Percentiles rank a stretch among this genome's conserved stretches.
phyloP scores from a whole-genome alignment of 2,329 filamentous ascomycete genomes.

The Pezicula neosporulosa region DNA sequence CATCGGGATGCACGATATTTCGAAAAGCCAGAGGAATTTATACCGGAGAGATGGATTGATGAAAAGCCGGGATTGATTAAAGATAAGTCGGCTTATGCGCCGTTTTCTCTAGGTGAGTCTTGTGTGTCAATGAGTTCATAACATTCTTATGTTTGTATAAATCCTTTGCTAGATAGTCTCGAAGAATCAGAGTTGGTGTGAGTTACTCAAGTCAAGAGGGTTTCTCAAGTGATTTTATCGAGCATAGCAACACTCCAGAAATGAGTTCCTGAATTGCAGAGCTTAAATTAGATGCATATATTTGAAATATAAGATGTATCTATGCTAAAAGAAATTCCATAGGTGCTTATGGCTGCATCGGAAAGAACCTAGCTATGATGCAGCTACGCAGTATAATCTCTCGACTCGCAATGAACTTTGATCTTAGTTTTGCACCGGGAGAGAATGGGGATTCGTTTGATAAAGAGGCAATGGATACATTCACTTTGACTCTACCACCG shows the following conservation, averaged over 20 bases:
- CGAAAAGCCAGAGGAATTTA: not conserved
- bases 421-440: constrained; percentile 1
- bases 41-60: not conserved
- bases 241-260: too few species aligned
- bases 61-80: not conserved
- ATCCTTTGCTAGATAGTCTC: not conserved
- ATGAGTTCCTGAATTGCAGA: too few species aligned
- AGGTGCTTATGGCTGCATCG: constrained; percentile 6
- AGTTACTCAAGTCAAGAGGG: not conserved
- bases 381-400: not conserved
- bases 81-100: not conserved
- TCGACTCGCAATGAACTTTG: not conserved
- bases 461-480: constrained; percentile 15
- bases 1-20: constrained; percentile 16
- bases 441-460: not conserved
- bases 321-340: not conserved
- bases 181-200: not conserved
- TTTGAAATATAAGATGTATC: too few species aligned
- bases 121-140: too few species aligned
- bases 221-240: too few species aligned
- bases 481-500: not conserved
- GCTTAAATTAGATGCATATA: too few species aligned
- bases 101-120: not conserved
- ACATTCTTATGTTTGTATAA: not conserved
- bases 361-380: constrained; percentile 1